Base-by-base conservation (phyloP, 768 basidiomycete genomes). In the Nidularia pulvinata region DNA sequence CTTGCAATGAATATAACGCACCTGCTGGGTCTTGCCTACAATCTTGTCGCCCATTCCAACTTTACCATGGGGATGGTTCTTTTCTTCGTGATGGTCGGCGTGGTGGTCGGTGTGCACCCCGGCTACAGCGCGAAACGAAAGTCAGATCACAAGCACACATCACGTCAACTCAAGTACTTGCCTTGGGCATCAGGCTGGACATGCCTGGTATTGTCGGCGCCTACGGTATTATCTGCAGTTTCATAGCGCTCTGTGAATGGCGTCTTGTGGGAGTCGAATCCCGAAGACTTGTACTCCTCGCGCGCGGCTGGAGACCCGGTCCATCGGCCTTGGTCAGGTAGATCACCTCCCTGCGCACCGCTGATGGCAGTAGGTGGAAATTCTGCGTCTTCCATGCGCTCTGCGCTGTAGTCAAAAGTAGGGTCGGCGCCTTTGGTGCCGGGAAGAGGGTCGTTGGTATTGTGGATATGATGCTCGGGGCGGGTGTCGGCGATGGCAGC, bases 1-100 rank as follows among this genome's bases (percentile, higher is more conserved):
- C n/a, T 7, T 39, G 7, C 9, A 39, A 39, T 39, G 37, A 39
- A 39, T 7, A 7, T 5, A 50, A 34, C 61, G 1, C 11, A 82
- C 84, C 75, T 85, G 77, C 59, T 86, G 73, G 0, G 78, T 72
- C 69, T 86, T 85, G 3, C 85, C 84, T 35, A 83, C 57, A 19
- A 84, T 54, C 65, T 81, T 86, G 66, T 87, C 85, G 6, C 72
- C 64, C 0, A 79, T 16, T 30, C 59, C 72, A 32, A 80, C 72
- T 30, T 80, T 75, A 4, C 74, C 73, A 57, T 69, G 63, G 0
- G 75, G 69, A 19, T 69, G 33, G 48, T 72, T n/a, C n/a, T n/a
- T n/a, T n/a, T n/a, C 62, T 2, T 65, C 61, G 14, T 61, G 37
- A 39, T 39, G n/a, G n/a, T 39, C 37, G n/a, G 37, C 55, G 2